phyloP scores from a whole-genome alignment of 768 basidiomycete genomes.

The Amanita rubescens region DNA sequence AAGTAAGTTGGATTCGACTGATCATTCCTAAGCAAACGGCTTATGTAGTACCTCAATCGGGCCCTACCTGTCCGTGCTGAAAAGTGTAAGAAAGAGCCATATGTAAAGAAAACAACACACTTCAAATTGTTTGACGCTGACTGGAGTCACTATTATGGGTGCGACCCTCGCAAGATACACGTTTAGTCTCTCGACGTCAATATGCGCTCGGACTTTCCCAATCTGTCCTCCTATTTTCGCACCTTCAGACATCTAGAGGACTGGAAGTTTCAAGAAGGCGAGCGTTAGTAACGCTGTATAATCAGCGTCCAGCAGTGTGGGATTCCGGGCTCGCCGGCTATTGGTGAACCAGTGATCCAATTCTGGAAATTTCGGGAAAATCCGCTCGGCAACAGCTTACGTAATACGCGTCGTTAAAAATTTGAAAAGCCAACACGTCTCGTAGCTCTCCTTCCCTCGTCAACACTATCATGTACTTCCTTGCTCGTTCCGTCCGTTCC shows the following conservation, averaged over 20 bases:
- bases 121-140: conserved; percentile 89
- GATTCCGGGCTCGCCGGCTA: too few species aligned
- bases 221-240: conserved; percentile 65
- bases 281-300: too few species aligned
- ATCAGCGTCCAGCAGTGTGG: too few species aligned
- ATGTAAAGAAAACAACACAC: conserved; percentile 31
- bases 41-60: neutral
- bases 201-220: conserved; percentile 62
- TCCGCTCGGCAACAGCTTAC: conserved; percentile 28
- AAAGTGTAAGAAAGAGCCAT: neutral
- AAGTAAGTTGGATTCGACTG: conserved; percentile 98
- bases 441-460: conserved; percentile 24
- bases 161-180: conserved; percentile 55
- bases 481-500: conserved; percentile 55
- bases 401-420: conserved; percentile 37
- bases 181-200: conserved; percentile 60
- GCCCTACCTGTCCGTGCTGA: conserved; percentile 80
- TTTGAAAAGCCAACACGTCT: conserved; percentile 23
- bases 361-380: conserved; percentile 25
- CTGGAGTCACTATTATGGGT: conserved; percentile 48
- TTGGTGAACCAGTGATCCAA: conserved; percentile 15
- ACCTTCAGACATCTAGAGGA: neutral
- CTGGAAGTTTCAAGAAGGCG: too few species aligned
- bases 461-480: conserved; percentile 63
- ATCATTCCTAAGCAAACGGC: neutral